Base-by-base conservation (phyloP, 352 stramenopile species). In the Phytophthora hibernalis region DNA sequence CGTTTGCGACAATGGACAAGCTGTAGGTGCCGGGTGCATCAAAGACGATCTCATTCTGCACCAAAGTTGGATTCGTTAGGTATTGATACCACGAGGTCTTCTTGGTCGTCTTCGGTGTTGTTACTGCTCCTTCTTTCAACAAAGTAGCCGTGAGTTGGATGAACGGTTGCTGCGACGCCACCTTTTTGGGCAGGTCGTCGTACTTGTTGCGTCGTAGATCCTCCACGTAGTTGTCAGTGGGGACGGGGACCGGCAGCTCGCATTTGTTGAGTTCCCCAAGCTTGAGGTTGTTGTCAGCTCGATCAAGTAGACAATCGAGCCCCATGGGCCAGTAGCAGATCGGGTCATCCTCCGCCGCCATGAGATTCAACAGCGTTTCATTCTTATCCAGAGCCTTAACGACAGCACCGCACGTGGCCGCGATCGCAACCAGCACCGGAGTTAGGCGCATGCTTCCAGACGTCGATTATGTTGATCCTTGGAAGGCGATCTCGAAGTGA, bases 211-310 rank as follows among this genome's bases (percentile, higher is more conserved):
- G 20, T 18, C 58, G 53, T 9, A 30, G 22, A 21, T 69, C 65
- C 13, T 10, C 31, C 9, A 68, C 57, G 61, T 68, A 73, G 58
- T 68, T 73, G 59, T 73, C 65, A 13, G 22, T 44, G 1, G 59
- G 58, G 9, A 63, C 31, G 20, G 55, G 55, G 5, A 63, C 31
- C 4, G 55, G 54, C 28, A 61, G n/a, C 3, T 38, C 43, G 28
- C 54, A 61, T 28, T 43, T 45, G 35, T 37, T 28, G 7, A 24
- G 26, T 6, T 24, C 40, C 16, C 54, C 42, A 4, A 61, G 54
- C 20, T 43, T 42, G 24, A 61, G 18, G 15, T 31, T 54, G 28
- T 61, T 61, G 13, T 30, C 20, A 8, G 12, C 13, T 4, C 28
- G 28, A 7, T 53, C 42, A 7, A 61, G 21, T 31, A 53, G n/a